Percentiles rank a stretch among this genome's conserved stretches.
phyloP scores from a whole-genome alignment of 305 asterid genomes.

The Fraxinus ornus region DNA sequence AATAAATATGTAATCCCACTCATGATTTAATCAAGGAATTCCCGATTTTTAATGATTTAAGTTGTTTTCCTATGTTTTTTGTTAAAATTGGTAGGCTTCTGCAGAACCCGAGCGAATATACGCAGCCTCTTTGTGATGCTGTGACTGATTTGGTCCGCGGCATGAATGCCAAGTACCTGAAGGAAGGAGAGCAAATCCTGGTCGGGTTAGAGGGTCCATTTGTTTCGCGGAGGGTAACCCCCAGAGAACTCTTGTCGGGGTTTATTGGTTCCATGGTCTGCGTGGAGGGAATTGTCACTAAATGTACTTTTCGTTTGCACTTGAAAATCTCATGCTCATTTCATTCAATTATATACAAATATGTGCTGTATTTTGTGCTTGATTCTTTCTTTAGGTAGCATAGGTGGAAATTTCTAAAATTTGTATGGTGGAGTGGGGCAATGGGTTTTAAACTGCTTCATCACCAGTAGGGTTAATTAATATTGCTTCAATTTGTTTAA shows the following conservation, averaged over 20 bases:
- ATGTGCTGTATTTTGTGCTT: not conserved
- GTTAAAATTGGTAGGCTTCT: constrained; percentile 58
- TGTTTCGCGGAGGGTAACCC: constrained; percentile 93
- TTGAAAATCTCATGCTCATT: not conserved
- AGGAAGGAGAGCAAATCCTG: constrained; percentile 85
- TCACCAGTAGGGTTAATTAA: not conserved
- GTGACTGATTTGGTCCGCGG: constrained; percentile 63
- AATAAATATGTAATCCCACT: not conserved
- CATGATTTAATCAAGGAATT: too few species aligned
- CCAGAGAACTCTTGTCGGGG: constrained; percentile 86
- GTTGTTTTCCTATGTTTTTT: not conserved
- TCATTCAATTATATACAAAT: not conserved
- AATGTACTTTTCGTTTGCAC: constrained; percentile 46
- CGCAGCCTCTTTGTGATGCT: constrained; percentile 88
- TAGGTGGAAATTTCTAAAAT: constrained; percentile 21
- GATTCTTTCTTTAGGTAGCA: not conserved
- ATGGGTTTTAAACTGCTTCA: not conserved
- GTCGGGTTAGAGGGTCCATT: constrained; percentile 97
- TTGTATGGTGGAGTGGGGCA: not conserved
- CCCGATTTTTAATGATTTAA: too few species aligned
- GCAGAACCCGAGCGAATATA: constrained; percentile 86
- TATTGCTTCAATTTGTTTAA: not conserved
- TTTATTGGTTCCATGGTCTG: constrained; percentile 95
- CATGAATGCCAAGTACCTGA: constrained; percentile 72
- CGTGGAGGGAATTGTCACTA: constrained; percentile 87